phyloP scores from a whole-genome alignment of 2,329 filamentous ascomycete species.

The Cercospora brassicicola region DNA sequence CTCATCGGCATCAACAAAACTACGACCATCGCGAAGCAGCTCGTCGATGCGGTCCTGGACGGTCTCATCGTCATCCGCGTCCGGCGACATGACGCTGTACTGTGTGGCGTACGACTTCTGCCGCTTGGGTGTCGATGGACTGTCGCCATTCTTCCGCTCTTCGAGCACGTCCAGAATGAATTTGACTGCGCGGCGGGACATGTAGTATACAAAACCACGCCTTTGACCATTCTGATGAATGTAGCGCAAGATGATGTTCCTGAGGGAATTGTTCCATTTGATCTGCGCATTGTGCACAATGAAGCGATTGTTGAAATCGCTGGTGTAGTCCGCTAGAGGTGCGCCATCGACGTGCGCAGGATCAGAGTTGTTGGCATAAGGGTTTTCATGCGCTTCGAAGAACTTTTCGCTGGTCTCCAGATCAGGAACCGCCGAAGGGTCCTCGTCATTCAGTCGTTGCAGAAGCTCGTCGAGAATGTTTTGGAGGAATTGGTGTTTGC shows the following conservation, averaged over 20 bases:
- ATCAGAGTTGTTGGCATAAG: conserved; percentile 47
- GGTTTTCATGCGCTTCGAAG: conserved; percentile 54
- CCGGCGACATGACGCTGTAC: conserved; percentile 39
- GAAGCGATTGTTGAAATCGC: conserved; percentile 97
- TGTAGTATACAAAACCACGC: conserved; percentile 95
- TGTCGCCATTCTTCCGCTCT: conserved; percentile 77
- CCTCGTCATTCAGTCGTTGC: conserved; percentile 59
- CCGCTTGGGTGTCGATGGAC: conserved; percentile 25
- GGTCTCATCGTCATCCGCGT: conserved; percentile 62
- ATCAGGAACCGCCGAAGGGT: conserved; percentile 49
- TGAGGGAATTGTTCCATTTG: conserved; percentile 95
- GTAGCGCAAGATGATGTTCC: conserved; percentile 95
- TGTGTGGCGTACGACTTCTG: conserved; percentile 31
- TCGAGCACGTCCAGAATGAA: conserved; percentile 98
- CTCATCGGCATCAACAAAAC: conserved; percentile 74
- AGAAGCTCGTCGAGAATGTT: conserved; percentile 59
- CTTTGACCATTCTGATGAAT: conserved; percentile 96
- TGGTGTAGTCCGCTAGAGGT: conserved; percentile 76
- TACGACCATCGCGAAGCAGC: conserved; percentile 78
- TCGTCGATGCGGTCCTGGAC: conserved; percentile 84
- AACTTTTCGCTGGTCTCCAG: conserved; percentile 48
- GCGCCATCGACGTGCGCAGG: conserved; percentile 62
- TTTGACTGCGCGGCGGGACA: conserved; percentile 91
- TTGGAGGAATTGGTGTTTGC: conserved; percentile 60
- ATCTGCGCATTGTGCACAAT: conserved; percentile 96